phyloP scores from a whole-genome alignment of 495 filamentous ascomycete genomes.

The Penicillium goetzii region DNA sequence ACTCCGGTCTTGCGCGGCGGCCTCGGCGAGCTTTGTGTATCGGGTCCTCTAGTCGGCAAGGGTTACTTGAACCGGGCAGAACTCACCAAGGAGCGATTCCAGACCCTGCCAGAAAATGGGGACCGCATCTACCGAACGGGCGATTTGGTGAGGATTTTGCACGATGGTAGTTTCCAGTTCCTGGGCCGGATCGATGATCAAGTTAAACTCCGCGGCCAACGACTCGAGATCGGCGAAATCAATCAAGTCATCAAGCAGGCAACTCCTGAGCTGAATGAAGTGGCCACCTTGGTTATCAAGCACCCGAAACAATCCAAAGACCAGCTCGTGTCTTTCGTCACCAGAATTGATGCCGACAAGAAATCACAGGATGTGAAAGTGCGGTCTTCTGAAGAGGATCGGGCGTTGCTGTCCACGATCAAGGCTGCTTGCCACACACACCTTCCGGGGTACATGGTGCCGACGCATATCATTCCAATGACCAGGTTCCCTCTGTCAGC shows the following conservation, averaged over 20 bases:
- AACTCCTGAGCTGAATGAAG: constrained; percentile 37
- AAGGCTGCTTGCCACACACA: constrained; percentile 44
- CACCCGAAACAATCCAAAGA: constrained; percentile 47
- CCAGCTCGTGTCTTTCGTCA: constrained; percentile 49
- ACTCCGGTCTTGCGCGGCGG: constrained; percentile 73
- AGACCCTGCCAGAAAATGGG: constrained; percentile 36
- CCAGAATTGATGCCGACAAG: constrained; percentile 18
- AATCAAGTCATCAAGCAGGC: constrained; percentile 53
- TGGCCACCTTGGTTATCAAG: constrained; percentile 47
- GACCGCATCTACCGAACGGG: constrained; percentile 54
- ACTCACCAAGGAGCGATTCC: constrained; percentile 45
- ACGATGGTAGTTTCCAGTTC: constrained; percentile 60
- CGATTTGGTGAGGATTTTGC: constrained; percentile 52
- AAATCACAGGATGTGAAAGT: constrained; percentile 23
- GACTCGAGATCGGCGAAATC: constrained; percentile 79
- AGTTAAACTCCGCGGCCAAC: constrained; percentile 77
- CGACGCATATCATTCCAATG: constrained; percentile 51
- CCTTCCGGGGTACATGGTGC: constrained; percentile 59
- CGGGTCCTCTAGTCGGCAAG: constrained; percentile 81
- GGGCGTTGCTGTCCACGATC: constrained; percentile 28
- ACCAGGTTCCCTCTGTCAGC: constrained; percentile 45
- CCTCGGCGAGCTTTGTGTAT: constrained; percentile 85
- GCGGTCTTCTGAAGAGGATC: constrained; percentile 17
- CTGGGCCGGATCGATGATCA: constrained; percentile 77
- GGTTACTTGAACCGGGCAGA: constrained; percentile 82